phyloP scores from a whole-genome alignment of 768 basidiomycete genomes.

The Pulveroboletus sp. region DNA sequence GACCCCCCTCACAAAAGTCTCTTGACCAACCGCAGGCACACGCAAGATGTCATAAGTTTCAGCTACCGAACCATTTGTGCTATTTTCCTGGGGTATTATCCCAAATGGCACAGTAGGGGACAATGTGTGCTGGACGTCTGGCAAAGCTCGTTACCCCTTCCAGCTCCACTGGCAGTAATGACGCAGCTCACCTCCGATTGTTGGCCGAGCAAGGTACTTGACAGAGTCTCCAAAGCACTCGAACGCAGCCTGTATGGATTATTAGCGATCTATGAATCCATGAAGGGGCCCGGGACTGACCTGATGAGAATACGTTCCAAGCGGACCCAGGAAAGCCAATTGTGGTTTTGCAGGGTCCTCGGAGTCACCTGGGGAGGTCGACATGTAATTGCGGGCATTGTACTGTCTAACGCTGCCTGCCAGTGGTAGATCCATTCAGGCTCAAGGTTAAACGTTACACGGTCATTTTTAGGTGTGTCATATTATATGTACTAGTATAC shows the following conservation, averaged over 20 bases:
- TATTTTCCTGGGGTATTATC: conserved; percentile 81
- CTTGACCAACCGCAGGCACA: conserved; percentile 31
- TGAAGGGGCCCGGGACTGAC: conserved; percentile 27
- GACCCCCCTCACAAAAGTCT: conserved; percentile 58
- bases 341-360: conserved; percentile 14
- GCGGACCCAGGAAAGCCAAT: conserved; percentile 62
- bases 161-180: not conserved
- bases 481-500: not conserved
- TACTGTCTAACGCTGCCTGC: no score
- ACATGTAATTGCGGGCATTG: conserved; percentile 12
- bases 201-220: conserved; percentile 39
- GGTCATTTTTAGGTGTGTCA: no score
- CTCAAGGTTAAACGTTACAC: no score
- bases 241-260: conserved; percentile 40
- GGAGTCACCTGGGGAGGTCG: not conserved
- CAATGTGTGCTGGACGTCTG: conserved; percentile 61
- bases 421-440: not conserved
- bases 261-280: conserved; percentile 21
- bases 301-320: conserved; percentile 73
- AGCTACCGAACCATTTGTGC: conserved; percentile 66
- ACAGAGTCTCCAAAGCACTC: conserved; percentile 45
- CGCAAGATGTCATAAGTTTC: conserved; percentile 74
- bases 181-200: conserved; percentile 39
- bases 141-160: not conserved
- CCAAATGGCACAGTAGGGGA: conserved; percentile 45